Base-by-base conservation (phyloP, 2,329 filamentous ascomycete species). In the Coniochaeta pulveracea region DNA sequence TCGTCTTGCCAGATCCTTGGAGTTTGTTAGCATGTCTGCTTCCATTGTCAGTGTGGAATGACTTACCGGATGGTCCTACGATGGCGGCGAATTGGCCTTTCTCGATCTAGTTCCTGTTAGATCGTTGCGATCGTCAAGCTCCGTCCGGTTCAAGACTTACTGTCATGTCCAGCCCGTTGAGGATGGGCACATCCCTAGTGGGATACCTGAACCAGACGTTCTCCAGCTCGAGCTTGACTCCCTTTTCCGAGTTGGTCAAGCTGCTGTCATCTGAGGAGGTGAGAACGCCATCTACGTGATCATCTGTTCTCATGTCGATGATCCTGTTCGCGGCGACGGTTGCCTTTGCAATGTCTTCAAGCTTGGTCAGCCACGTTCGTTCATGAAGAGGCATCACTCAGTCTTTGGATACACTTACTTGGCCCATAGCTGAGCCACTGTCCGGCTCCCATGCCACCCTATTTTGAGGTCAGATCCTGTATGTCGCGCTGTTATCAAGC, bases 131-230 rank as follows among this genome's bases (percentile, higher is more conserved):
- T 6, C 8, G 10, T 19, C 12, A 10, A 3, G 5, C n/a, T 25
- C 21, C 17, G 14, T 24, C n/a, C 3, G 15, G 14, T 29, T 9
- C 6, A 24, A 4, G 19, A 52, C 63, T 51, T 49, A 89, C 68
- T 0, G 55, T 58, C 21, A 75, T 55, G 47, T 74, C 66, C 12
- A 81, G 54, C 0, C 77, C 78, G 17, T 72, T 71, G 7, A 83
- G 64, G 1, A 83, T 76, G n/a, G 75, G 72, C 36, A 76, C 73
- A 37, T 81, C 76, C 4, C 79, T 64, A 2, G 76, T 80, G 2
- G 78, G 77, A 43, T 84, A 84, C 27, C 73, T 63, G 60, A 83
- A 83, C 50, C 79, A 76, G 3, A 83, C 76, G 39, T 78, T 67
- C 12, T 69, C 63, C 49, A 84, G 78, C 46, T 83, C 74, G 41